Conservation (phyloP, 306 rosid species). For the Vigna trinervia region DNA sequence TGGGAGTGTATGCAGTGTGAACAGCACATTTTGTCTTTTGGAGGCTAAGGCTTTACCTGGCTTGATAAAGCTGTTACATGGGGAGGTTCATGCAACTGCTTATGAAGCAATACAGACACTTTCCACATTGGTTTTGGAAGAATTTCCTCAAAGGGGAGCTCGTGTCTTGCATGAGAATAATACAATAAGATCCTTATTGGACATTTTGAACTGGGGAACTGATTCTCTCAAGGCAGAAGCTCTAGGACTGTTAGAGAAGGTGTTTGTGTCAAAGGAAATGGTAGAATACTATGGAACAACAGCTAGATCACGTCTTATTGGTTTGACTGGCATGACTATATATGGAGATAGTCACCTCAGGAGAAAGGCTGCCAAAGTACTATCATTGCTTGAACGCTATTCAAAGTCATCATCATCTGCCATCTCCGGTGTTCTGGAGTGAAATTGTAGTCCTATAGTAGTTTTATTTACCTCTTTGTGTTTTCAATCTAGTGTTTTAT, state of each 20-base stretch:
- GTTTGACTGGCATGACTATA: conserved; percentile 57
- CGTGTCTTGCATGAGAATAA: conserved; percentile 60
- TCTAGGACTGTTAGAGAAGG: conserved; percentile 71
- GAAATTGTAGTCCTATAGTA: conserved; percentile 25
- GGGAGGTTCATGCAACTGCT: conserved; percentile 76
- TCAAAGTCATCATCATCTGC: conserved; percentile 71
- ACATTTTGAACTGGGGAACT: conserved; percentile 78
- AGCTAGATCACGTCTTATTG: conserved; percentile 59
- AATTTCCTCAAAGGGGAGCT: conserved; percentile 71
- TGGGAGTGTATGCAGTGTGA: conserved; percentile 63
- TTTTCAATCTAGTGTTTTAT: no score
- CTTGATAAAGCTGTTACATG: conserved; percentile 61
- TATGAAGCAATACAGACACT: conserved; percentile 78
- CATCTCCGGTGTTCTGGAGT: conserved; percentile 56
- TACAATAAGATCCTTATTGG: conserved; percentile 63
- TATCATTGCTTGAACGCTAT: conserved; percentile 70
- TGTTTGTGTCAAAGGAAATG: conserved; percentile 74
- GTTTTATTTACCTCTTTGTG: not conserved
- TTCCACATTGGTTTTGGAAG: conserved; percentile 72
- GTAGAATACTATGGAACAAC: conserved; percentile 63
- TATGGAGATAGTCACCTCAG: conserved; percentile 57
- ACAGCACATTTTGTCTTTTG: conserved; percentile 67
- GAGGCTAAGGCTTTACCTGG: conserved; percentile 78
- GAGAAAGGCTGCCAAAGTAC: conserved; percentile 71
- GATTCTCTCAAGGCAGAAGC: conserved; percentile 70